Percentiles rank a stretch among this genome's conserved stretches.
Conservation (phyloP, 441 rosid genomes). For the Omphalea diandra region DNA sequence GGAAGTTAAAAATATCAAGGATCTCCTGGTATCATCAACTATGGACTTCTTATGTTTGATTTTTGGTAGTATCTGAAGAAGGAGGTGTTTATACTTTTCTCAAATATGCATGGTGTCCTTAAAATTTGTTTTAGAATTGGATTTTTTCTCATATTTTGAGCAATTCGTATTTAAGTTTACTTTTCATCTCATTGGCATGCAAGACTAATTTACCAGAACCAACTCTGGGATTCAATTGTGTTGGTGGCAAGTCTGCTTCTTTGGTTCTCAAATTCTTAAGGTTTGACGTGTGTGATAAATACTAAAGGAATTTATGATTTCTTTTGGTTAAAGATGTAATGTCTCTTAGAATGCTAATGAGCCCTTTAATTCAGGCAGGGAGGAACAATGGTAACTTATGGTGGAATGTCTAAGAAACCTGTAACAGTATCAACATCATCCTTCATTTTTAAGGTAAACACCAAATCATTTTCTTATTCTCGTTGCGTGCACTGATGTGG, state of each 20-base stretch:
- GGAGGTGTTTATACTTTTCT: slow-evolving; percentile 15
- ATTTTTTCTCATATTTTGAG: slow-evolving; percentile 12
- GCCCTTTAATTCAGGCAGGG: slow-evolving; percentile 45
- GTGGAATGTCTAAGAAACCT: slow-evolving; percentile 92
- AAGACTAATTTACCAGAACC: slow-evolving; percentile 67
- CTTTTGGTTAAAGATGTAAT: slow-evolving; percentile 7
- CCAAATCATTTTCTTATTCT: background rate
- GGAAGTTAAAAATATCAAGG: slow-evolving; percentile 73
- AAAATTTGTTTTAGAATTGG: background rate
- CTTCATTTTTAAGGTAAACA: slow-evolving; percentile 78
- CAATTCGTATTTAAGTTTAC: slow-evolving; percentile 12
- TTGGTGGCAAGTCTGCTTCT: slow-evolving; percentile 88
- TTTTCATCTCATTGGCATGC: slow-evolving; percentile 22
- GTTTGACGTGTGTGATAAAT: slow-evolving; percentile 29
- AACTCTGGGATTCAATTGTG: slow-evolving; percentile 79
- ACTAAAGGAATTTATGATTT: slow-evolving; percentile 6
- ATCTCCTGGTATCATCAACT: slow-evolving; percentile 62
- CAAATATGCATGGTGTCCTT: slow-evolving; percentile 1
- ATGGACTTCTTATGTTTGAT: slow-evolving; percentile 21
- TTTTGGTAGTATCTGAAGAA: slow-evolving; percentile 7
- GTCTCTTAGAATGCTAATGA: slow-evolving; percentile 14
- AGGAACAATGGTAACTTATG: slow-evolving; percentile 93
- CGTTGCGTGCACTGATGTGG: background rate
- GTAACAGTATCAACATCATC: slow-evolving; percentile 72
- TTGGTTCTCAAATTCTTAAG: slow-evolving; percentile 78